Evolutionary conservation across 345 rosid genomes (phyloP).

Genomic region (Acer saccharum): DNA sequence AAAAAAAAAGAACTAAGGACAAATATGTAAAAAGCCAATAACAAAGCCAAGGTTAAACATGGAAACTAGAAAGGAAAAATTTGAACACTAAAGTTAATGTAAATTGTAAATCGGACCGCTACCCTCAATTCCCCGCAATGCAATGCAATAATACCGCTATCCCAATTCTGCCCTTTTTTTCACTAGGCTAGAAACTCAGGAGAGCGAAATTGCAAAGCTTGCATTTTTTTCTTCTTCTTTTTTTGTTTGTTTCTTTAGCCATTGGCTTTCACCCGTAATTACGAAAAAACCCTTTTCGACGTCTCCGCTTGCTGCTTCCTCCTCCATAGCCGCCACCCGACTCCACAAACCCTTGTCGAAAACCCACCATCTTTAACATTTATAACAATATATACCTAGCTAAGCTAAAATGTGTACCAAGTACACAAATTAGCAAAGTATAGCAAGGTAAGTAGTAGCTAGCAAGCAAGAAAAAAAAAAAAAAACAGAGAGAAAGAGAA

Average conservation of each 20-base stretch:
- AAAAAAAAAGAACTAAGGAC: background rate
- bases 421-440: background rate
- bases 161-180: conserved; percentile 48
- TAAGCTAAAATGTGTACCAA: conserved; percentile 8
- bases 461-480: conserved; percentile 1
- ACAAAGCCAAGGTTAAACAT: conserved; percentile 25
- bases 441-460: background rate
- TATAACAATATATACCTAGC: background rate
- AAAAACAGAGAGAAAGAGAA: background rate
- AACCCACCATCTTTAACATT: conserved; percentile 8
- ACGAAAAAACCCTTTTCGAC: conserved; percentile 31
- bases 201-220: conserved; percentile 82
- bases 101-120: conserved; percentile 67
- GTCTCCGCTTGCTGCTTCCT: conserved; percentile 11
- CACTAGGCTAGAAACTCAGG: conserved; percentile 52
- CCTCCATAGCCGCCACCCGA: conserved; percentile 18
- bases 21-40: conserved; percentile 4
- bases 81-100: conserved; percentile 21
- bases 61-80: conserved; percentile 12
- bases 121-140: conserved; percentile 94
- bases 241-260: conserved; percentile 15
- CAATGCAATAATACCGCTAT: conserved; percentile 75
- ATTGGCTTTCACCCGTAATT: conserved; percentile 34
- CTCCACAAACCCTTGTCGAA: conserved; percentile 8
- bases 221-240: conserved; percentile 10